A percentile compares a stretch with the other conserved stretches of the same genome.
Evolutionary conservation across 148 eudicot species (phyloP).

Genomic region (Chenopodium berlandieri): DNA sequence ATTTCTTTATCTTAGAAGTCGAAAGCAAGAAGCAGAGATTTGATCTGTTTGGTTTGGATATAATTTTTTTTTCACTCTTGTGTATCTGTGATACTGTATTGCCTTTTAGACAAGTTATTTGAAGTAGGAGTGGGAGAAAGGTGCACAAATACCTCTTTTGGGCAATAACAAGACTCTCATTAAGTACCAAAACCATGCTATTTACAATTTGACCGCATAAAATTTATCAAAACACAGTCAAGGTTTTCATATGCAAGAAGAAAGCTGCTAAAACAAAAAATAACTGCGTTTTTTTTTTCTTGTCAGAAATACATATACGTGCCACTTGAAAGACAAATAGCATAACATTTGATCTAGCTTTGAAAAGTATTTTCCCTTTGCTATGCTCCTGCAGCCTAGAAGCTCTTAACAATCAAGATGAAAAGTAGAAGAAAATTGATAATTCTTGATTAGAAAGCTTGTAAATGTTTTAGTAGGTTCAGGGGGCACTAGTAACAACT

Average conservation of each 20-base stretch:
- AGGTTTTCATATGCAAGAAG: not conserved
- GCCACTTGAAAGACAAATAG: not conserved
- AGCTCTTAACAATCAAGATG: not conserved
- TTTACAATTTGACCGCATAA: too few species aligned
- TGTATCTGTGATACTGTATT: too few species aligned
- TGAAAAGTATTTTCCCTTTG: not conserved
- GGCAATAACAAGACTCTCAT: not conserved
- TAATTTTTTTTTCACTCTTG: too few species aligned
- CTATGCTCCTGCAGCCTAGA: not conserved
- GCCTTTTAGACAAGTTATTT: not conserved
- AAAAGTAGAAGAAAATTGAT: not conserved
- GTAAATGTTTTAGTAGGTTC: not conserved
- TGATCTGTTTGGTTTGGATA: not conserved
- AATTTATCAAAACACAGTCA: not conserved
- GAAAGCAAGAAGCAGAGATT: not conserved
- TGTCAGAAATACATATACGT: not conserved
- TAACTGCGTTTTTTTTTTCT: not conserved
- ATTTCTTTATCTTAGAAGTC: not conserved
- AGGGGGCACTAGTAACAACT: not conserved
- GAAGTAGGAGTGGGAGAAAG: not conserved
- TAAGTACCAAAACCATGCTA: not conserved
- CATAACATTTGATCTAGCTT: not conserved
- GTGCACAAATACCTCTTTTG: not conserved
- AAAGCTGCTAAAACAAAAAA: not conserved
- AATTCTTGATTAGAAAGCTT: conserved; percentile 3